Base-by-base conservation (phyloP, 768 basidiomycete genomes). In the Lactarius psammicola region DNA sequence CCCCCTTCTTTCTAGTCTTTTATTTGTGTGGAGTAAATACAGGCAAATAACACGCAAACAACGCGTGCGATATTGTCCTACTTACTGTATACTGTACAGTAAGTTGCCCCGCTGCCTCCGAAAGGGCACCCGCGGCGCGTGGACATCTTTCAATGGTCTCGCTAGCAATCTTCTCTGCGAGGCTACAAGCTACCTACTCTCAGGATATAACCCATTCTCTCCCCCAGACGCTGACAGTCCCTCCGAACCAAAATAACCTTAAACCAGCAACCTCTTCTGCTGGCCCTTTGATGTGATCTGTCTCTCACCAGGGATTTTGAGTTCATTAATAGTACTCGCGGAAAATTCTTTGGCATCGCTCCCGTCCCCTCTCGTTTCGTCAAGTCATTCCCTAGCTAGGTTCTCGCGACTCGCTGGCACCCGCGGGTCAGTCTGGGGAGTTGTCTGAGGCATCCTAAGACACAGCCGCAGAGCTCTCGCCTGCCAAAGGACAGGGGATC, bases 221-320 rank as follows among this genome's bases (percentile, higher is more conserved):
- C 2, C 76, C 76, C 0, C 71, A 74, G 17, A 77, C 76, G 0
- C 76, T 74, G 8, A 76, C 76, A 0, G 70, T 65, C 18, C 70
- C 46, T 70, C 70, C 67, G 2, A 68, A 70, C 15, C 64, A 63
- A 15, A 67, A 64, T n/a, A 38, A n/a, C n/a, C n/a, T n/a, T n/a
- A 59, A 3, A 71, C 70, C 59, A 70, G 70, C 9, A 71, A 73
- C n/a, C 54, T 72, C 10, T 63, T 73, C 40, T 64, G 69, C 15
- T 74, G 70, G 63, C 71, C 74, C 6, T 69, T 72, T 33, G 53
- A n/a, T 71, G 53, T 69, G 59, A 36, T 63, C 67, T 46, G 7
- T 40, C 13, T 55, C n/a, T 56, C 10, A 3, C 40, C 68, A 10
- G 72, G 71, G 26, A 70, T 74, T 20, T n/a, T 76, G 26, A 74